Evolutionary conservation across 768 basidiomycete species (phyloP), one percentile per base, ranked within the genome.

Genomic region (Termitomyces sp.): DNA sequence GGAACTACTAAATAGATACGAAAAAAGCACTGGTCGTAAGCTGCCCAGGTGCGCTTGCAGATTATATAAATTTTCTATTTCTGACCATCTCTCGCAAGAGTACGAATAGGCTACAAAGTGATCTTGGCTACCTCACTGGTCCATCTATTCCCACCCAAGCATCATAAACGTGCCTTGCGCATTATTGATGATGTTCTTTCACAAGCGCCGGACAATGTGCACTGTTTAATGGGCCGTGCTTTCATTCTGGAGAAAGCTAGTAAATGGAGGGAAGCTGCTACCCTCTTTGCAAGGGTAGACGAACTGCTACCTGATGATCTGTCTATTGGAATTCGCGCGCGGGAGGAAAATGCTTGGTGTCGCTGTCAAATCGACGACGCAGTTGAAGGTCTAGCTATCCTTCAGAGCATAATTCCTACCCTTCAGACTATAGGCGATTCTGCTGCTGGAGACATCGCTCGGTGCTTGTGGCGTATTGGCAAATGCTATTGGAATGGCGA

Each of bases 311-410:
- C 76, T 0, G 77, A 79, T 8, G 77, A 81, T 61, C 50, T 74
- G 1, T 70, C 76, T 29, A 72, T 76, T 42, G 80, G 79, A 4
- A 59, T 88, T 14, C 85, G 88, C 46, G 88, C 92, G 0, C 76
- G 73, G 59, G 94, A 96, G 65, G 95, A 98, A 67, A 69, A 77
- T 13, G 92, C 88, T 0, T 98, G 97, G 97, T 94, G 93, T 69
- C 72, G 75, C 50, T 80, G 82, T 52, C 87, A 86, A 52, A 61
- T 77, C 0, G 78, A 76, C 9, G 71, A 78, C 24, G 63, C 74
- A 1, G 77, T 82, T 16, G 66, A 72, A 26, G 86, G 83, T 26
- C 66, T 80, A 34, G 58, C 69, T 48, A 75, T 71, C 24, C 69
- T 94, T 48, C 73, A 80, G 56, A 69, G 61, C 5, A 81, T 88